phyloP scores from a whole-genome alignment of 2,329 filamentous ascomycete genomes.

The Bipolaris bicolor region DNA sequence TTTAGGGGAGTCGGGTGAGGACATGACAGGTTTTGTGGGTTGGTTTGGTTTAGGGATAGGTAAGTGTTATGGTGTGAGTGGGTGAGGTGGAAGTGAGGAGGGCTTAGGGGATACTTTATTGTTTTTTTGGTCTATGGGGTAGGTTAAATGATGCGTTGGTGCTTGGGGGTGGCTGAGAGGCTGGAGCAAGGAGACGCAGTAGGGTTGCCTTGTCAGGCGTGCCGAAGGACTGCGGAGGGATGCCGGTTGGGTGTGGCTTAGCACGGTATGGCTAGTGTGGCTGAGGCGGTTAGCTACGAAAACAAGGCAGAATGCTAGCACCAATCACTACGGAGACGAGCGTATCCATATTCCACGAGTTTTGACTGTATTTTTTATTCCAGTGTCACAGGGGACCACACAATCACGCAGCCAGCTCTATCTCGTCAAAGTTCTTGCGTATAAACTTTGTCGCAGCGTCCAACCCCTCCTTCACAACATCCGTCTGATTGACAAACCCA shows the following conservation, averaged over 20 bases:
- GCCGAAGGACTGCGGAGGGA: not conserved
- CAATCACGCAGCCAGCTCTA: slow-evolving; percentile 45
- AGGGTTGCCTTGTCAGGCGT: not conserved
- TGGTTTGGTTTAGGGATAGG: not conserved
- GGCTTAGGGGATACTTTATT: not conserved
- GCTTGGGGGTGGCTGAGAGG: not conserved
- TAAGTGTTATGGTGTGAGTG: too few relatives aligned
- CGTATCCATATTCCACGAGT: not conserved
- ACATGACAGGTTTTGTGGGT: not conserved
- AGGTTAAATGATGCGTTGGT: not conserved
- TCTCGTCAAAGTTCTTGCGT: slow-evolving; percentile 61
- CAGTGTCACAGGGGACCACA: not conserved
- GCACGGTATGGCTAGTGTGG: not conserved
- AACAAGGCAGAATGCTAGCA: not conserved
- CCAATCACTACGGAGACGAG: too few relatives aligned
- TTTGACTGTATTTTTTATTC: too few relatives aligned
- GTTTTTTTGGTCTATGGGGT: not conserved
- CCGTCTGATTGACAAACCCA: slow-evolving; percentile 75
- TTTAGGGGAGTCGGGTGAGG: not conserved
- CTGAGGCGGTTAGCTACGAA: not conserved
- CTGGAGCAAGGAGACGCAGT: not conserved
- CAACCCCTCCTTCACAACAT: slow-evolving; percentile 70
- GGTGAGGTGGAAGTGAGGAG: not conserved
- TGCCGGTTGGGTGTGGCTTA: not conserved
- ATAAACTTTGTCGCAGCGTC: slow-evolving; percentile 61